Evolutionary conservation across 108 stramenopile genomes (phyloP), one percentile per base, ranked within the genome.

Genomic region (Skeletonema grethae): DNA sequence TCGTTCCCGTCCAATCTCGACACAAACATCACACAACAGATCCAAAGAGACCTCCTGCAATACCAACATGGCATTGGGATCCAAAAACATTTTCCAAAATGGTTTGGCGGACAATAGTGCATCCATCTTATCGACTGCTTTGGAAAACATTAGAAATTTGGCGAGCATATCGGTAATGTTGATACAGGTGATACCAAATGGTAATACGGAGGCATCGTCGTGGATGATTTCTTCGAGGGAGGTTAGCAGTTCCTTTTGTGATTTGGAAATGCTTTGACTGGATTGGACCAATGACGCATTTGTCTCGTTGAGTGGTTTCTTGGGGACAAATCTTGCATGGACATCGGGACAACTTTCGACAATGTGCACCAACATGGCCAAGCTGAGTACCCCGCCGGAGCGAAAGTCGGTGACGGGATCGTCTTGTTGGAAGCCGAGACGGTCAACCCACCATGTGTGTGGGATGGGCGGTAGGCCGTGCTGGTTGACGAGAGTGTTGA

Each of bases 391-490:
- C n/a, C 93, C 93, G 15, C 93, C 91, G 10, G 90, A 91, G 60
- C 93, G 83, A 85, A 95, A 95, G 81, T 95, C 93, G 5, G 93
- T 95, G 8, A 92, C 91, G 2, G 93, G 93, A 80, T 94, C 93
- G 20, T 80, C 72, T 69, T 94, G 93, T 74, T 94, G 93, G 73
- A 94, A 94, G 53, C 93, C 93, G 30, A 92, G 48, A 38, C 90
- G 85, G 38, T 87, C 79, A 0, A 94, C 83, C 93, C 93, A 94
- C 53, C 75, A 88, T 13, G 55, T 43, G 77, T 94, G 93, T 45
- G 93, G 93, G 38, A 94, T 75, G 32, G 93, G 93, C 15, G 93
- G 90, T 22, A 90, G 61, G 24, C 90, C 90, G 29, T 80, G 70
- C 18, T 89, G 84, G 31, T 83, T 75, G n/a, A 91, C 77, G 16